Evolutionary conservation across 1,284 basidiomycete species (phyloP).

Genomic region (Neolentinus lepideus): DNA sequence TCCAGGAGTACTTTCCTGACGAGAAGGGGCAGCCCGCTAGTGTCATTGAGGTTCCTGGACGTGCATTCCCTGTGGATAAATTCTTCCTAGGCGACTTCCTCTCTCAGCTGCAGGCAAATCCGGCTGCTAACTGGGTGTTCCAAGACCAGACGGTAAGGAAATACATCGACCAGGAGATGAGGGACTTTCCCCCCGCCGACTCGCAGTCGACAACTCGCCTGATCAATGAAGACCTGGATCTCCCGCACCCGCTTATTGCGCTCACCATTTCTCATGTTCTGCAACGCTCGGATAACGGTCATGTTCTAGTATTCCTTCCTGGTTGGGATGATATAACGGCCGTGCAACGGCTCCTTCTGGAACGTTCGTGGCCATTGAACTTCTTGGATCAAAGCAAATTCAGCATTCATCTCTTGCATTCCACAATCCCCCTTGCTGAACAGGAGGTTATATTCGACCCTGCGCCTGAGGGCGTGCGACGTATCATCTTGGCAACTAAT

Average conservation of each 20-base stretch:
- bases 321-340: conserved; percentile 90
- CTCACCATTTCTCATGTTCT: conserved; percentile 81
- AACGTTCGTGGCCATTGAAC: conserved; percentile 29
- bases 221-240: conserved; percentile 61
- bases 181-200: conserved; percentile 21
- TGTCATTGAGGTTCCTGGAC: conserved; percentile 85
- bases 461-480: conserved; percentile 68
- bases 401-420: conserved; percentile 87
- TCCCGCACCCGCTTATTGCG: conserved; percentile 81
- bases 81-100: conserved; percentile 81
- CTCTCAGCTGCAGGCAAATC: conserved; percentile 36
- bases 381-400: conserved; percentile 58
- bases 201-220: conserved; percentile 16
- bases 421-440: conserved; percentile 83
- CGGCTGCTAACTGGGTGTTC: conserved; percentile 59
- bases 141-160: conserved; percentile 68
- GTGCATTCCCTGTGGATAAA: conserved; percentile 84
- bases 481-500: conserved; percentile 91
- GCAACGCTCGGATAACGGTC: conserved; percentile 71
- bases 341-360: conserved; percentile 65
- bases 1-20: conserved; percentile 83
- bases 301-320: conserved; percentile 88
- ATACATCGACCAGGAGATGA: conserved; percentile 74
- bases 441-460: conserved; percentile 90
- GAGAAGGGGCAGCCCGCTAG: conserved; percentile 56